Evolutionary conservation across 2,329 filamentous ascomycete species (phyloP).

Genomic region (Dendrostoma leiphaemia): DNA sequence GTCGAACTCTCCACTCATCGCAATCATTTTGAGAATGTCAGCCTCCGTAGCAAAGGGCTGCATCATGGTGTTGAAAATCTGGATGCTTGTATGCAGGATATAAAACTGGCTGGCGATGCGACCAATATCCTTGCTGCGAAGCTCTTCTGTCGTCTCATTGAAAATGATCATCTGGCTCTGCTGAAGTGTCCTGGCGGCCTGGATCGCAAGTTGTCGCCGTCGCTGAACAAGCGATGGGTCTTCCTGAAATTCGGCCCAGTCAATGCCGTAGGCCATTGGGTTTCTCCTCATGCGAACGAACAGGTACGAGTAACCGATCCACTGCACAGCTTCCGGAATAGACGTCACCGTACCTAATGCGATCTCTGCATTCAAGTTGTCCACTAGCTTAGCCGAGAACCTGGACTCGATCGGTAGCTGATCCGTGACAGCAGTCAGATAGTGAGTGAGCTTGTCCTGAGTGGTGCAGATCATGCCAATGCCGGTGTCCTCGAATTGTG

Average conservation of each 20-base stretch:
- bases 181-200: conserved; percentile 83
- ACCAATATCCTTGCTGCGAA: conserved; percentile 91
- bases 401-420: conserved; percentile 97
- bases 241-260: conserved; percentile 85
- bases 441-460: conserved; percentile 88
- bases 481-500: conserved; percentile 95
- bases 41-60: conserved; percentile 79
- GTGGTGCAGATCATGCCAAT: conserved; percentile 98
- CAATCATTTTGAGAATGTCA: conserved; percentile 93
- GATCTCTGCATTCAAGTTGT: conserved; percentile 96
- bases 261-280: conserved; percentile 89
- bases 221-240: conserved; percentile 86
- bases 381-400: conserved; percentile 89
- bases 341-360: conserved; percentile 92
- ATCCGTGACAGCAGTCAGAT: conserved; percentile 88
- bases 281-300: conserved; percentile 96
- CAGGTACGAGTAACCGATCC: conserved; percentile 96
- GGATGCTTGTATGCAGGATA: conserved; percentile 86
- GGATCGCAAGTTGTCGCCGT: conserved; percentile 79
- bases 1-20: conserved; percentile 96
- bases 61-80: conserved; percentile 98
- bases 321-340: conserved; percentile 88
- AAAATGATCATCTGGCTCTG: conserved; percentile 99
- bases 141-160: conserved; percentile 89
- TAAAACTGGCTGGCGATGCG: conserved; percentile 98